Conservation (phyloP, 176 grass and related monocot genomes). For the Aegilops umbellulata region DNA sequence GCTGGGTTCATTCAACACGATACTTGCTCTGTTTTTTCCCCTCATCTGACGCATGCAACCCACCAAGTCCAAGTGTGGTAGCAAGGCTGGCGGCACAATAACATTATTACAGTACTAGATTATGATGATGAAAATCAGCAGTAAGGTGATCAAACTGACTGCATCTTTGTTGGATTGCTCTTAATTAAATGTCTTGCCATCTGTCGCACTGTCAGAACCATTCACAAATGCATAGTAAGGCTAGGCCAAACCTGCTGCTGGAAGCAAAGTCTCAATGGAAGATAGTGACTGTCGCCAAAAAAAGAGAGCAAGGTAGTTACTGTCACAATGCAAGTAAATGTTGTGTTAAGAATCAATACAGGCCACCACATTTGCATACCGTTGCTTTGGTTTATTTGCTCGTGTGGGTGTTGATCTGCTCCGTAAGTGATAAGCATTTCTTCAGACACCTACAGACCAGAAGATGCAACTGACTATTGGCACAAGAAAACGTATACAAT, state of each 20-base stretch:
- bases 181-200: neutral
- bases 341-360: neutral
- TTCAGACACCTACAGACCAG: slow-evolving; percentile 65
- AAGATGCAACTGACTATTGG: neutral
- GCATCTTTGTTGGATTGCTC: neutral
- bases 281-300: no score
- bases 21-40: no score
- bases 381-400: slow-evolving; percentile 84
- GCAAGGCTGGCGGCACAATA: no score
- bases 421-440: slow-evolving; percentile 76
- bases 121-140: no score
- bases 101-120: no score
- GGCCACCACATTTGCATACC: slow-evolving; percentile 43
- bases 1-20: no score
- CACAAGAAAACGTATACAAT: neutral
- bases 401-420: slow-evolving; percentile 82
- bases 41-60: no score
- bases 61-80: no score
- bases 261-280: neutral
- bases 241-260: neutral
- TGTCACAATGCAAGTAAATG: neutral
- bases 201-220: neutral
- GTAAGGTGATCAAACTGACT: neutral
- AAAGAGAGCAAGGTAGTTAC: no score
- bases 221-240: neutral